Percentiles rank a stretch among this genome's conserved stretches.
Evolutionary conservation across 768 basidiomycete genomes (phyloP).

Genomic region (Termitomyces sp.): DNA sequence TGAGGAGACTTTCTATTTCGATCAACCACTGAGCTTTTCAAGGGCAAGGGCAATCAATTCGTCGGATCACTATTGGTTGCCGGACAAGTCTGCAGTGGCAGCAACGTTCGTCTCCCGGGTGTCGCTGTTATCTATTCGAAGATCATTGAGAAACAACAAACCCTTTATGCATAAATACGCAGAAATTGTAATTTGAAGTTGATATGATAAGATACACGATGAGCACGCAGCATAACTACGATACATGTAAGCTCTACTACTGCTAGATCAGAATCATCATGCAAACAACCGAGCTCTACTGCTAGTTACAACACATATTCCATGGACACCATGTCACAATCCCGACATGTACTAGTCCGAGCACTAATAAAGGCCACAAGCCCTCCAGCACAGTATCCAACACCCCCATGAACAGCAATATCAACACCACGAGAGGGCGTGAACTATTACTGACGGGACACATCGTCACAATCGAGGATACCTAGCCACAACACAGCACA

Average conservation of each 20-base stretch:
- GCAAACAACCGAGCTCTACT: not conserved
- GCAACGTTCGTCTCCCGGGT: not conserved
- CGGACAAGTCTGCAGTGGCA: not conserved
- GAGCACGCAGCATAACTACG: too few relatives aligned
- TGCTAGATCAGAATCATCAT: too few relatives aligned
- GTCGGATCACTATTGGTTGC: too few relatives aligned
- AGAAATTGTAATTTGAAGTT: too few relatives aligned
- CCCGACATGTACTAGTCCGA: conserved; percentile 16
- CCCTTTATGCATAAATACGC: too few relatives aligned
- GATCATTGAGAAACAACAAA: not conserved
- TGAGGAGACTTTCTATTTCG: not conserved
- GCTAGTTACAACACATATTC: conserved; percentile 6
- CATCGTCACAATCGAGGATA: conserved; percentile 15
- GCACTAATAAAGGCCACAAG: conserved; percentile 15
- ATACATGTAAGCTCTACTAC: too few relatives aligned
- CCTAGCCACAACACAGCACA: conserved; percentile 4
- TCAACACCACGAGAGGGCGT: conserved; percentile 5
- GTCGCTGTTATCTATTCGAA: not conserved
- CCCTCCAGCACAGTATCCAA: conserved; percentile 21
- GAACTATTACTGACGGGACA: conserved; percentile 7
- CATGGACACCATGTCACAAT: conserved; percentile 12
- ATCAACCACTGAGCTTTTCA: too few relatives aligned
- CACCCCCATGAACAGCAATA: conserved; percentile 19
- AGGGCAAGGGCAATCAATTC: not conserved
- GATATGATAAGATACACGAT: too few relatives aligned